These are phyloP conservation scores for Dendryphion nanum DNA, from an alignment of 2,329 filamentous ascomycete genomes.

Conservation along the genomic window DNA sequence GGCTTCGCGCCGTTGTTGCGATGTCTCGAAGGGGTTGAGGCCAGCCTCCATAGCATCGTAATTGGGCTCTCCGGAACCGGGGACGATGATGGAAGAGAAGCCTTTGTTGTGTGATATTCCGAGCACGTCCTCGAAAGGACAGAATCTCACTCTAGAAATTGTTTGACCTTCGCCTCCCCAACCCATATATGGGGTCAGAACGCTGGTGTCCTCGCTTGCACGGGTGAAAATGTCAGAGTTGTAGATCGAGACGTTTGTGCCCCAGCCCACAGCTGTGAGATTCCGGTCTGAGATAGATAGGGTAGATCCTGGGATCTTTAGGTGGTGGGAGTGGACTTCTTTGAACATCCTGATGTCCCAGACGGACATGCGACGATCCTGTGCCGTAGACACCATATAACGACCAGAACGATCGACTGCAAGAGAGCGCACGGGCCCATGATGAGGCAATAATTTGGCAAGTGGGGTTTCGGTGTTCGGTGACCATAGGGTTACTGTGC, in stretches of 20 bases:
- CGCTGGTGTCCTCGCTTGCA: conserved; percentile 64
- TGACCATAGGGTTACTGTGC: conserved; percentile 92
- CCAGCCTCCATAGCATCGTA: conserved; percentile 82
- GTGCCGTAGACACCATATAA: conserved; percentile 93
- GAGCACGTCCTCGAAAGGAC: conserved; percentile 90
- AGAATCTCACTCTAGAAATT: conserved; percentile 84
- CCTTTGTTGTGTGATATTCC: conserved; percentile 81
- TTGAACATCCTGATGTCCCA: conserved; percentile 96
- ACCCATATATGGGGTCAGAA: conserved; percentile 85
- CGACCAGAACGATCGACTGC: conserved; percentile 85
- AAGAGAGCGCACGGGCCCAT: conserved; percentile 80
- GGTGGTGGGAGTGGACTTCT: conserved; percentile 86
- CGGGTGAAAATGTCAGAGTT: conserved; percentile 69
- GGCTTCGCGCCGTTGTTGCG: conserved; percentile 85
- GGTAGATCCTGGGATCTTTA: conserved; percentile 76
- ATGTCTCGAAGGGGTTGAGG: conserved; percentile 87
- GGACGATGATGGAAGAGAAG: conserved; percentile 86
- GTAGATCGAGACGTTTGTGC: conserved; percentile 87
- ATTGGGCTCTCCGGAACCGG: conserved; percentile 95
- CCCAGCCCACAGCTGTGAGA: conserved; percentile 86
- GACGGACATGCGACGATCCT: conserved; percentile 87
- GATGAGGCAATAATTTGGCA: conserved; percentile 87
- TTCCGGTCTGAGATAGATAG: conserved; percentile 86
- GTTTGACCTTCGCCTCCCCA: conserved; percentile 85
- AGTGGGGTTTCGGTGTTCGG: conserved; percentile 83